Evolutionary conservation across 2,329 filamentous ascomycete genomes (phyloP), one percentile per base, ranked within the genome.

Genomic region (Teratosphaeriaceae sp.): DNA sequence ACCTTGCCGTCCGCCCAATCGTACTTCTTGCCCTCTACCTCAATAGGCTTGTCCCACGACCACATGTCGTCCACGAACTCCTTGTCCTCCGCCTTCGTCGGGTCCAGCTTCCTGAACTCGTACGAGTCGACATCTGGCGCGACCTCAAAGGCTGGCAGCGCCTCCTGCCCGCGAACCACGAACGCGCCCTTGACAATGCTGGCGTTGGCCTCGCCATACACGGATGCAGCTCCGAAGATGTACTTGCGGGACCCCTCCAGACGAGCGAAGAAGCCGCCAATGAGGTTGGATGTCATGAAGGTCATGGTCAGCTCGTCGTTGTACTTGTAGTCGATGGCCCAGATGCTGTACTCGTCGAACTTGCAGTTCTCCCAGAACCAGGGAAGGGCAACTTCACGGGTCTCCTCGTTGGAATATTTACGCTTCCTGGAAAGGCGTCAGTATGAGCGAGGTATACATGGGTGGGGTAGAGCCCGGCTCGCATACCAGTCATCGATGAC

Each of bases 251-350:
- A 95, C 53, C 67, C 92, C 79, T 98, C 92, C 48, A 98, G 87
- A 78, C 92, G 92, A 69, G 81, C 79, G 75, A 96, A 94, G 81
- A 98, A 95, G 68, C 92, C 92, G 72, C 79, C 89, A 67, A 98
- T 90, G 70, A 97, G 76, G 81, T 98, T 98, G 79, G 85, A 87
- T 59, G 88, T 90, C 92, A 98, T 98, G 85, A 98, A 98, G 64
- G 85, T 85, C 71, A 92, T 75, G 65, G 88, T 96, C 57, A 98
- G 80, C 82, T 98, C 92, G 49, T 95, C 82, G 72, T 96, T 94
- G 80, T 98, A 98, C 83, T 95, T 96, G 83, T 95, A 98, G 72
- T 89, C 84, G 59, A 89, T 74, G 68, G 80, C 82, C 88, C 88
- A 98, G 69, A 98, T 73, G 44, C 88, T 94, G 80, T 92, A 98